phyloP scores from a whole-genome alignment of 2,329 filamentous ascomycete species.

The Chaetomium sp. region DNA sequence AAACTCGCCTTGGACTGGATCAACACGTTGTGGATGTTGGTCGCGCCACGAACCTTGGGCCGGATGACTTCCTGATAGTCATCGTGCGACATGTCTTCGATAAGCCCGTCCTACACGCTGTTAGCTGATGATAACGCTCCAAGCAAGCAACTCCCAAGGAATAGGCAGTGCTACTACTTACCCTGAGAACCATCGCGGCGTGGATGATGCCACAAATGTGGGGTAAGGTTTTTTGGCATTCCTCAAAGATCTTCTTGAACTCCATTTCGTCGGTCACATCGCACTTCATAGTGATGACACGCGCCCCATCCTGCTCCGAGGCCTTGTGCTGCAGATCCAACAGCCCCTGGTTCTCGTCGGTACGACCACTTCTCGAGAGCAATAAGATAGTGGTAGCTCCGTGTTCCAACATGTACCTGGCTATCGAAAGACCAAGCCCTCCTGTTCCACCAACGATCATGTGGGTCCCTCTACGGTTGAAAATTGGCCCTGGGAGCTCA shows the following conservation, averaged over 20 bases:
- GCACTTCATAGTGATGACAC: slow-evolving; percentile 24
- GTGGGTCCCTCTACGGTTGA: slow-evolving; percentile 19
- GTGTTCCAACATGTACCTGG: slow-evolving; percentile 23
- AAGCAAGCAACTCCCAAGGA: background rate
- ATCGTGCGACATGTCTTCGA: slow-evolving; percentile 21
- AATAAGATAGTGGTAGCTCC: slow-evolving; percentile 23
- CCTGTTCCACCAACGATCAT: slow-evolving; percentile 24
- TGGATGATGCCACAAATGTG: slow-evolving; percentile 29
- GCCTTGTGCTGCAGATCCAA: slow-evolving; percentile 21
- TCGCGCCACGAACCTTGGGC: slow-evolving; percentile 21
- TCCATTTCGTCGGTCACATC: slow-evolving; percentile 24
- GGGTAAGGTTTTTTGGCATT: slow-evolving; percentile 23
- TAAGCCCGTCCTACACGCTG: slow-evolving; percentile 23
- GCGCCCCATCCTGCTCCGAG: slow-evolving; percentile 15
- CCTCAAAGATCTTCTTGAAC: slow-evolving; percentile 20
- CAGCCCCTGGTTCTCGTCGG: slow-evolving; percentile 9
- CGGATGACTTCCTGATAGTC: slow-evolving; percentile 24
- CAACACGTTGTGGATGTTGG: slow-evolving; percentile 21
- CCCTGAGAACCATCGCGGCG: slow-evolving; percentile 28
- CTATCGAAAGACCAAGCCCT: slow-evolving; percentile 24
- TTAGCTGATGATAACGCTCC: slow-evolving; percentile 2
- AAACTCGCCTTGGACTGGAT: slow-evolving; percentile 3
- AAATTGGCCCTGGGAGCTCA: slow-evolving; percentile 11
- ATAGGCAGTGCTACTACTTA: slow-evolving; percentile 17
- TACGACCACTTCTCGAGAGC: slow-evolving; percentile 20